A percentile compares a stretch with the other conserved stretches of the same genome.
phyloP scores from a whole-genome alignment of 2,329 filamentous ascomycete genomes.

The Cladorrhinum sp. region DNA sequence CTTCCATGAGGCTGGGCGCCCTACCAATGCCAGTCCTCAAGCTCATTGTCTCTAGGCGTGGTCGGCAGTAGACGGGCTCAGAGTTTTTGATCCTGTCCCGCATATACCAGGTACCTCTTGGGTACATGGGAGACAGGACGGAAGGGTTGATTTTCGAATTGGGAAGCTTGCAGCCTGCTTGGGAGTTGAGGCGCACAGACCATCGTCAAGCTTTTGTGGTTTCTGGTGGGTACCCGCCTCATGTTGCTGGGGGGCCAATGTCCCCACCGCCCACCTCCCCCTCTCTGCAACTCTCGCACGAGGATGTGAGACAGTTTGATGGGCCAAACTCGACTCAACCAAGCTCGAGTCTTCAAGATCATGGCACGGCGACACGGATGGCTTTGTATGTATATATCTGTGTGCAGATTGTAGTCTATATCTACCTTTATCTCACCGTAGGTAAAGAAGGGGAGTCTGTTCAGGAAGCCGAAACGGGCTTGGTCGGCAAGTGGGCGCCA shows the following conservation, averaged over 20 bases:
- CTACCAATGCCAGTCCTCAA: too few species aligned
- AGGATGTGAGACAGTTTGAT: slow-evolving; percentile 7
- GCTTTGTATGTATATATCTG: neutral
- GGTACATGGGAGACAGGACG: too few species aligned
- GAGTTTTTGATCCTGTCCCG: too few species aligned
- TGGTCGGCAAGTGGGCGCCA: slow-evolving; percentile 7
- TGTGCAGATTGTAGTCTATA: neutral
- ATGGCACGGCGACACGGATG: neutral
- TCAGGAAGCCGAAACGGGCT: slow-evolving; percentile 8
- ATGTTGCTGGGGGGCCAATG: neutral
- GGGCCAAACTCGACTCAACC: neutral
- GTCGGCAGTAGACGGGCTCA: too few species aligned
- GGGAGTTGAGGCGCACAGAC: slow-evolving; percentile 2
- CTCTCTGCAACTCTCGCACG: slow-evolving; percentile 1
- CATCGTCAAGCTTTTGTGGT: slow-evolving; percentile 8
- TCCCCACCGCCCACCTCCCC: neutral
- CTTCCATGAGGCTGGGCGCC: neutral
- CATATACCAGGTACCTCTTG: too few species aligned
- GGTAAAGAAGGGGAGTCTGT: neutral
- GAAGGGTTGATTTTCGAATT: neutral
- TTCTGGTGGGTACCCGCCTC: neutral
- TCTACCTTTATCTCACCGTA: neutral
- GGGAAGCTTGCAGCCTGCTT: neutral
- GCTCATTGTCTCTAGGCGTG: too few species aligned
- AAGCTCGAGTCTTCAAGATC: neutral